Evolutionary conservation across 441 rosid species (phyloP).

Genomic region (Aquilaria agallochum): DNA sequence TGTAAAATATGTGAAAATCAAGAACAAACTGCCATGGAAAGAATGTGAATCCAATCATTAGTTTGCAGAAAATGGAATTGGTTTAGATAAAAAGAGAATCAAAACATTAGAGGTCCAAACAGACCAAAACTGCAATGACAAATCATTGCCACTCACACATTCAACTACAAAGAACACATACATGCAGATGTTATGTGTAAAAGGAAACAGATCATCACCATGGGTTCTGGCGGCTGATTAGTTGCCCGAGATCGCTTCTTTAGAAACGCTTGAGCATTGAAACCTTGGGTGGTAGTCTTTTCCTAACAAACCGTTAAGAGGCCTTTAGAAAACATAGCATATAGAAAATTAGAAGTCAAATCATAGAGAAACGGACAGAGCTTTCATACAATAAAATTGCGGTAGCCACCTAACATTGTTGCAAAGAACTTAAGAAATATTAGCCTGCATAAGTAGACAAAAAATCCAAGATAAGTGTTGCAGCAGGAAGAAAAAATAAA

Average conservation of each 20-base stretch:
- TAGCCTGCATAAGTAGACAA: conserved; percentile 39
- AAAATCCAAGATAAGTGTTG: no score
- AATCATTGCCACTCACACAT: no score
- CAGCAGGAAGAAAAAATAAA: no score
- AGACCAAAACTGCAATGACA: no score
- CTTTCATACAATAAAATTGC: conserved; percentile 87
- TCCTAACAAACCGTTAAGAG: conserved; percentile 45
- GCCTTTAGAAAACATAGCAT: conserved; percentile 6
- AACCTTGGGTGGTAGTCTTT: conserved; percentile 56
- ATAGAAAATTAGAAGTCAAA: conserved; percentile 3
- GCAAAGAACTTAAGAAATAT: conserved; percentile 95
- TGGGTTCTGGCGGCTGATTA: conserved; percentile 82
- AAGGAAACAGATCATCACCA: conserved; percentile 47
- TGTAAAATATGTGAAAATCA: no score
- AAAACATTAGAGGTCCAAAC: no score
- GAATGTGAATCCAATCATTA: no score
- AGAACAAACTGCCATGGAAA: no score
- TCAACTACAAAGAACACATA: no score
- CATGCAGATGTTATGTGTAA: neutral
- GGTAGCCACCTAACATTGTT: conserved; percentile 85
- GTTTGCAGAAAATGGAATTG: no score
- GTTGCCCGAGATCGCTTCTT: conserved; percentile 94
- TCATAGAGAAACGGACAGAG: conserved; percentile 14
- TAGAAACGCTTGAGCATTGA: conserved; percentile 89
- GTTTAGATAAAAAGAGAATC: no score